Conservation (phyloP, 2,329 filamentous ascomycete species). For the Chaetomium olivaceum region DNA sequence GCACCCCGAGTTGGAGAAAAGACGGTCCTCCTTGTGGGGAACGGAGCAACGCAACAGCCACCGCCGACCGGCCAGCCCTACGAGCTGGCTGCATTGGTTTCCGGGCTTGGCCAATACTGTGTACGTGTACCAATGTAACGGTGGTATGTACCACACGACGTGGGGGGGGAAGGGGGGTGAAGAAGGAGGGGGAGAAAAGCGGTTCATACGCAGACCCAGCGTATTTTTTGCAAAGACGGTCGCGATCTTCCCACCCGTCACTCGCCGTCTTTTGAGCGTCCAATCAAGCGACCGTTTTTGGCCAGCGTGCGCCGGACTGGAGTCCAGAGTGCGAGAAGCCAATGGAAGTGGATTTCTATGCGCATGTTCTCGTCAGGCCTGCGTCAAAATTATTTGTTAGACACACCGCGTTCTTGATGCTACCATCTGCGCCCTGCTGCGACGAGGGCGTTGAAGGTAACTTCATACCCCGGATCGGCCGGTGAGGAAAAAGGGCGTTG, state of each 20-base stretch:
- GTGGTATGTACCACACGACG: neutral
- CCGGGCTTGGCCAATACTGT: slow-evolving; percentile 10
- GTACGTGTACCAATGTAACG: slow-evolving; percentile 8
- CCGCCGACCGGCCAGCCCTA: slow-evolving; percentile 20
- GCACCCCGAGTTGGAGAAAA: neutral
- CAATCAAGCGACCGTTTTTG: slow-evolving; percentile 7
- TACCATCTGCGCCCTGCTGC: neutral
- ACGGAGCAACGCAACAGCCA: neutral
- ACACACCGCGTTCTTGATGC: slow-evolving; percentile 1
- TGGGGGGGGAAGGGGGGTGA: neutral
- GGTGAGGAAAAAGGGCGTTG: neutral
- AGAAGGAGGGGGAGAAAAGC: neutral
- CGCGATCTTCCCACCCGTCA: neutral
- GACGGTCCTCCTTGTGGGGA: slow-evolving; percentile 3
- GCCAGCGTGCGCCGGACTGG: neutral
- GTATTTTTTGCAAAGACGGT: no score
- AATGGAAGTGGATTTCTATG: neutral
- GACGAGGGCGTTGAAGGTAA: neutral
- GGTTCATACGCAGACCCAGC: neutral
- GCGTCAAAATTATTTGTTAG: slow-evolving; percentile 8
- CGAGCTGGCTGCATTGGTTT: slow-evolving; percentile 3
- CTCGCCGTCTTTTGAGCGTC: slow-evolving; percentile 8
- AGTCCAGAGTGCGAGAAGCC: neutral
- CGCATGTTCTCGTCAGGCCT: neutral
- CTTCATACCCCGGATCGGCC: neutral